Conservation (phyloP, 805 yeast species). For the Candida berthetii region DNA sequence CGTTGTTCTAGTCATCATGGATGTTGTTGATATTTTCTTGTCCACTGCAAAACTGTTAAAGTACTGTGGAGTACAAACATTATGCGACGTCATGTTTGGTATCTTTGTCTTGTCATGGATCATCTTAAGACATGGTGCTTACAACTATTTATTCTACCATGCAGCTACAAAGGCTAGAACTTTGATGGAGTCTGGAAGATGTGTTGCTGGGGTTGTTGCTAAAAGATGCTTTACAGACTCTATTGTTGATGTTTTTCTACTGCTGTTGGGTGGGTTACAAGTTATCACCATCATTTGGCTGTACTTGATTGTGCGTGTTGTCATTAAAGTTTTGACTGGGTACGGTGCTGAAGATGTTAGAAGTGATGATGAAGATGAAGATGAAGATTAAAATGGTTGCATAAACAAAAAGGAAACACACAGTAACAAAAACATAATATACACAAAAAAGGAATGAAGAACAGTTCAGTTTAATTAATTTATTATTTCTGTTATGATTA, state of each 20-base stretch:
- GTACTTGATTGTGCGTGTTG: slow-evolving; percentile 65
- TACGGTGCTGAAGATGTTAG: slow-evolving; percentile 80
- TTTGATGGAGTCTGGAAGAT: slow-evolving; percentile 40
- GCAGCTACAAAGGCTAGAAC: slow-evolving; percentile 39
- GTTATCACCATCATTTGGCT: slow-evolving; percentile 66
- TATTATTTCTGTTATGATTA: no score
- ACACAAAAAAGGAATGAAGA: no score
- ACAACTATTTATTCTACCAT: slow-evolving; percentile 60
- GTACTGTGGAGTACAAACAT: slow-evolving; percentile 52
- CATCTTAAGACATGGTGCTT: slow-evolving; percentile 63
- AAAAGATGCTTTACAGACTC: slow-evolving; percentile 46
- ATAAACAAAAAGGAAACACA: neutral
- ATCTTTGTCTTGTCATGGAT: slow-evolving; percentile 68
- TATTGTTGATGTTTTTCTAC: slow-evolving; percentile 39
- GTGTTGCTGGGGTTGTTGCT: slow-evolving; percentile 25
- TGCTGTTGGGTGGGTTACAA: slow-evolving; percentile 61
- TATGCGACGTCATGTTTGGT: slow-evolving; percentile 67
- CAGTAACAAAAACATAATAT: no score
- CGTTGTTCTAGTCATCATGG: slow-evolving; percentile 74
- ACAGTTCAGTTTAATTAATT: no score
- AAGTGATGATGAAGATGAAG: slow-evolving; percentile 67
- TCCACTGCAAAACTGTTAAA: slow-evolving; percentile 72
- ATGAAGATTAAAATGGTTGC: slow-evolving; percentile 1
- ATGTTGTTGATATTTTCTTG: slow-evolving; percentile 68
- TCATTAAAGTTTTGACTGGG: slow-evolving; percentile 63